phyloP scores from a whole-genome alignment of 257 asterid species.

The Nicotiana undulata region DNA sequence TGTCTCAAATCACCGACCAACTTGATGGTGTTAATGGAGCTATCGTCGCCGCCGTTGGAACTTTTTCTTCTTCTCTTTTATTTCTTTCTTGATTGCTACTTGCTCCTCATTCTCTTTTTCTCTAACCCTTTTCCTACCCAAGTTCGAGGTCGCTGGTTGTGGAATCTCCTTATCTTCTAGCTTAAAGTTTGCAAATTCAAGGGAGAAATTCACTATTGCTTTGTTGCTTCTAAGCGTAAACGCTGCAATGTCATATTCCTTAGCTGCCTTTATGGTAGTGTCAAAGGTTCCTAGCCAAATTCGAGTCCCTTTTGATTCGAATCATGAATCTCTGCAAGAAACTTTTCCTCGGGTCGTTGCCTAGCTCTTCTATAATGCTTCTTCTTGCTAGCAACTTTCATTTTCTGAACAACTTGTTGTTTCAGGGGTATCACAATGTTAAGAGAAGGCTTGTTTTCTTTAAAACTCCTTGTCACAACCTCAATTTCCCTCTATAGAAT shows the following conservation, averaged over 20 bases:
- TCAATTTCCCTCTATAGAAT: no score
- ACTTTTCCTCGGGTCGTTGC: constrained; percentile 60
- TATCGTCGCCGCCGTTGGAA: background rate
- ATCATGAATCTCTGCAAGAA: constrained; percentile 67
- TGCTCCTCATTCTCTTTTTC: constrained; percentile 17
- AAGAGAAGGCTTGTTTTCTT: constrained; percentile 46
- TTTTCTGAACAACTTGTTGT: background rate
- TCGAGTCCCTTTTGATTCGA: constrained; percentile 51
- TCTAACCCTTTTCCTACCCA: constrained; percentile 41
- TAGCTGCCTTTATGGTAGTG: constrained; percentile 61
- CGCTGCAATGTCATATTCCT: constrained; percentile 66
- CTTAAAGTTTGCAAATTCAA: constrained; percentile 41
- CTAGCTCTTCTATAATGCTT: constrained; percentile 59
- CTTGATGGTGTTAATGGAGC: constrained; percentile 68
- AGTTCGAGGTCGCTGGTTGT: constrained; percentile 6
- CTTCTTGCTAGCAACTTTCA: constrained; percentile 9
- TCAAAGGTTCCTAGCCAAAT: constrained; percentile 74
- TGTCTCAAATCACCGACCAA: constrained; percentile 78
- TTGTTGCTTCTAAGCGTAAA: constrained; percentile 60
- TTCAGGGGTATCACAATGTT: constrained; percentile 48
- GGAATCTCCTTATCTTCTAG: constrained; percentile 10
- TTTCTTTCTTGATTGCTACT: constrained; percentile 27
- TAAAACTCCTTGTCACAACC: background rate
- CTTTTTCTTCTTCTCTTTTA: constrained; percentile 25
- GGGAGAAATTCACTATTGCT: constrained; percentile 68